Base-by-base conservation (phyloP, 2,329 filamentous ascomycete species). In the Botrytis cinerea region DNA sequence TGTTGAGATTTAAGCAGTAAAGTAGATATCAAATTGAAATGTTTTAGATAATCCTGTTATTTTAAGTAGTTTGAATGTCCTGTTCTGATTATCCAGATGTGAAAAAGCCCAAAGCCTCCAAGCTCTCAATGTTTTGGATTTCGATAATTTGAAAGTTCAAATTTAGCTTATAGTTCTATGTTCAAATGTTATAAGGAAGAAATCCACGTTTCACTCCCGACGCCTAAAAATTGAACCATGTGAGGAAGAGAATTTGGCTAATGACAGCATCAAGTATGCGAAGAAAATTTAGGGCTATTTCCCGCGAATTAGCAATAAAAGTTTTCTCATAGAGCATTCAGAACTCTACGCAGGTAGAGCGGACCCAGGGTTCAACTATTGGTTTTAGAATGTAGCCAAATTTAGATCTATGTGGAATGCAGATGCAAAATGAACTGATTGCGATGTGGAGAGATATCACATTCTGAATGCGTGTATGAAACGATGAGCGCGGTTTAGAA, bases 1-100 rank as follows among this genome's bases (percentile, higher is more conserved):
- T 82, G 87, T 96, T 70, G 86, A 69, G 25, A 32, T 60, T 61
- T 73, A 38, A 57, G 3, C 6, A 28, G 16, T 28, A 57, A 57
- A 18, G 8, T 32, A 57, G 51, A 57, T 57, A 57, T 57, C 51
- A 57, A 57, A 28, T 57, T 57, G n/a, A 28, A 28, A 8, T n/a
- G 5, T n/a, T 48, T 28, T 18, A 28, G 7, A 25, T n/a, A 54
- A 28, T 54, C n/a, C 18, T 6, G n/a, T n/a, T 28, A 0, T 28
- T 57, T 57, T 9, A n/a, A 54, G 12, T 54, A 3, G 16, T 54
- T 16, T 54, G 12, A 54, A n/a, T 54, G 12, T 54, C 25, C 20
- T 51, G 7, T n/a, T n/a, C 12, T 54, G 25, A 54, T 54, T 54
- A n/a, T 16, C 16, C 25, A 2, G 25, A 54, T n/a, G 4, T 54